phyloP scores from a whole-genome alignment of 2,329 filamentous ascomycete genomes.

The Furcasterigmium furcatum region DNA sequence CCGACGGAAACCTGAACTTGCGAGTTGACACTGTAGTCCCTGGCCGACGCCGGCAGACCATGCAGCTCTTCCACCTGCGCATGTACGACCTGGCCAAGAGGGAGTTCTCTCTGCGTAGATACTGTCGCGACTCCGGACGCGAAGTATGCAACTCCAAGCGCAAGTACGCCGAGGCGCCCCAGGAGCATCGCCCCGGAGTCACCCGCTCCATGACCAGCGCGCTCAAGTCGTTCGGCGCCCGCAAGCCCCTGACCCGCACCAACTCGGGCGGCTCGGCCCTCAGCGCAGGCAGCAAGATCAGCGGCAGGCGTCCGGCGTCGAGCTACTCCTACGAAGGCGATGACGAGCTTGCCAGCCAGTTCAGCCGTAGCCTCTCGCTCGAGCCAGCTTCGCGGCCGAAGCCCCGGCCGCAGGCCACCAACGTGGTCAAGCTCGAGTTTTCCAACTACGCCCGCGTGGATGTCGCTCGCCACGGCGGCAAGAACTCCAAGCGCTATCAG shows the following conservation, averaged over 20 bases:
- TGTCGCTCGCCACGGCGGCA: conserved; percentile 65
- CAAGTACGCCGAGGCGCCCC: conserved; percentile 57
- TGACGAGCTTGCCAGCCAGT: conserved; percentile 23
- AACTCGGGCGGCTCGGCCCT: conserved; percentile 28
- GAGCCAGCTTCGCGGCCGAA: conserved; percentile 26
- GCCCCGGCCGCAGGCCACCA: conserved; percentile 53
- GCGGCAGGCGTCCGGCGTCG: conserved; percentile 27
- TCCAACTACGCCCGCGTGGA: conserved; percentile 96
- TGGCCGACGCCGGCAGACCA: conserved; percentile 62
- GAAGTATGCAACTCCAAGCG: conserved; percentile 86
- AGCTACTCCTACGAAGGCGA: conserved; percentile 29
- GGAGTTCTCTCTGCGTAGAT: conserved; percentile 86
- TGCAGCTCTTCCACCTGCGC: conserved; percentile 84
- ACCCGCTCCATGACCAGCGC: conserved; percentile 46
- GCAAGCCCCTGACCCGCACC: conserved; percentile 30
- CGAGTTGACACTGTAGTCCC: conserved; percentile 77
- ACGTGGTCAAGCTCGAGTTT: conserved; percentile 87
- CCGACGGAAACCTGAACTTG: conserved; percentile 96
- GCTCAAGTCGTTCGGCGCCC: conserved; percentile 39
- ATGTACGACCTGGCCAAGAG: conserved; percentile 88
- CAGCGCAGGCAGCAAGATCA: conserved; percentile 20
- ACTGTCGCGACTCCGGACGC: conserved; percentile 87
- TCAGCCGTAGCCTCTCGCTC: conserved; percentile 22
- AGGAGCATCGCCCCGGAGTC: conserved; percentile 36
- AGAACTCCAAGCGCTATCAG: conserved; percentile 72